phyloP scores from a whole-genome alignment of 768 basidiomycete species.

The Rubroboletus satanas region DNA sequence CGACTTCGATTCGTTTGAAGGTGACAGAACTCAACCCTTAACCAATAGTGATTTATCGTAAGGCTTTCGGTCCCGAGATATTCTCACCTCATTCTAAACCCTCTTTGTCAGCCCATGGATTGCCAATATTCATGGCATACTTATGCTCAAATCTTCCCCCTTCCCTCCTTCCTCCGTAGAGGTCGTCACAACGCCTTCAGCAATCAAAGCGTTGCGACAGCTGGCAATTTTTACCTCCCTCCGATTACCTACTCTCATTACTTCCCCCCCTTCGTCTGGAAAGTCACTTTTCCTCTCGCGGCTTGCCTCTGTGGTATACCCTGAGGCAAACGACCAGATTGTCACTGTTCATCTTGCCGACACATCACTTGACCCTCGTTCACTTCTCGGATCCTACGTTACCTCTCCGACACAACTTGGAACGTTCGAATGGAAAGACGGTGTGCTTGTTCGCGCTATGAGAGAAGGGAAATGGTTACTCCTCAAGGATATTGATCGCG shows the following conservation, averaged over 20 bases:
- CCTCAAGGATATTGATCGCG: constrained; percentile 88
- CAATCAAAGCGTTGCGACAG: constrained; percentile 52
- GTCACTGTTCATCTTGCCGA: constrained; percentile 90
- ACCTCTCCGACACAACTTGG: constrained; percentile 83
- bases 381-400: constrained; percentile 88
- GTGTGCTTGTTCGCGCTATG: constrained; percentile 86
- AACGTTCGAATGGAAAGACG: constrained; percentile 95
- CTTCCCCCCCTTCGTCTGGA: constrained; percentile 84
- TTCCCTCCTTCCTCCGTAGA: constrained; percentile 26
- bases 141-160: constrained; percentile 52
- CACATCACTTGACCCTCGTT: constrained; percentile 90
- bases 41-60: constrained; percentile 55
- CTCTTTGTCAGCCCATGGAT: constrained; percentile 46
- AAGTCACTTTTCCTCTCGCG: constrained; percentile 79
- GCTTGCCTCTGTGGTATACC: constrained; percentile 64
- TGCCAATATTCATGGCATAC: constrained; percentile 61
- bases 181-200: constrained; percentile 63
- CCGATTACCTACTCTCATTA: constrained; percentile 74
- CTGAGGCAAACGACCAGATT: constrained; percentile 60
- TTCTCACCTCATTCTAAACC: constrained; percentile 12
- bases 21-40: constrained; percentile 34
- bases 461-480: constrained; percentile 90
- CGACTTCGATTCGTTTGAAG: constrained; percentile 45
- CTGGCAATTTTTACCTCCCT: constrained; percentile 64
- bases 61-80: constrained; percentile 9